Conservation (phyloP, 345 rosid species). For the Eucalyptus dawsonii region DNA sequence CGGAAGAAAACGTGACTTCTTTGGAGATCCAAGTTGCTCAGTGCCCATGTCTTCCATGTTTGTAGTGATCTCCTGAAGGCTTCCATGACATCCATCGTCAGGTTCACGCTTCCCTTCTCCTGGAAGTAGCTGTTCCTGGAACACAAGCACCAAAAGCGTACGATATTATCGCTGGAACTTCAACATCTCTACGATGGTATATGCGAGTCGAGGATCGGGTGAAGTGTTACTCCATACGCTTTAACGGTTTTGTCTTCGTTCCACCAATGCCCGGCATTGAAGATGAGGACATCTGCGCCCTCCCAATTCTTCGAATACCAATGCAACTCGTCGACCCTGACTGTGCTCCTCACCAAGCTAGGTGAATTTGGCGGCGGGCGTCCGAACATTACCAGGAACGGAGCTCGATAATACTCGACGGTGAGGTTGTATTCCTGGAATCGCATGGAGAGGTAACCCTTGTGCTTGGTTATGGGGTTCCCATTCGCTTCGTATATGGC, state of each 20-base stretch:
- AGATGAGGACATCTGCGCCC: conserved; percentile 47
- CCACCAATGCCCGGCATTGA: conserved; percentile 84
- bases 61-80: conserved; percentile 44
- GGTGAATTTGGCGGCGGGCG: conserved; percentile 39
- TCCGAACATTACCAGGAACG: conserved; percentile 40
- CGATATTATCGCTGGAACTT: neutral
- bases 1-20: conserved; percentile 47
- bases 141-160: neutral
- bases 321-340: conserved; percentile 50
- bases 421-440: conserved; percentile 55
- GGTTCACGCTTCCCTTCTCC: conserved; percentile 40
- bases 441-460: conserved; percentile 61
- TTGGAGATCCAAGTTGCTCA: conserved; percentile 19
- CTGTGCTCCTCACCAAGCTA: conserved; percentile 8
- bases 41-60: conserved; percentile 54
- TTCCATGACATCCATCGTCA: conserved; percentile 40
- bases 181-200: neutral
- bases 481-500: conserved; percentile 51
- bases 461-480: conserved; percentile 57
- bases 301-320: conserved; percentile 50
- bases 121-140: conserved; percentile 54
- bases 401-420: conserved; percentile 64
- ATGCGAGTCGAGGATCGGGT: neutral
- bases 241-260: conserved; percentile 36
- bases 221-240: conserved; percentile 8